Evolutionary conservation across 2,329 filamentous ascomycete genomes (phyloP), one percentile per base, ranked within the genome.

Genomic region (Ceratocystis colombiana): DNA sequence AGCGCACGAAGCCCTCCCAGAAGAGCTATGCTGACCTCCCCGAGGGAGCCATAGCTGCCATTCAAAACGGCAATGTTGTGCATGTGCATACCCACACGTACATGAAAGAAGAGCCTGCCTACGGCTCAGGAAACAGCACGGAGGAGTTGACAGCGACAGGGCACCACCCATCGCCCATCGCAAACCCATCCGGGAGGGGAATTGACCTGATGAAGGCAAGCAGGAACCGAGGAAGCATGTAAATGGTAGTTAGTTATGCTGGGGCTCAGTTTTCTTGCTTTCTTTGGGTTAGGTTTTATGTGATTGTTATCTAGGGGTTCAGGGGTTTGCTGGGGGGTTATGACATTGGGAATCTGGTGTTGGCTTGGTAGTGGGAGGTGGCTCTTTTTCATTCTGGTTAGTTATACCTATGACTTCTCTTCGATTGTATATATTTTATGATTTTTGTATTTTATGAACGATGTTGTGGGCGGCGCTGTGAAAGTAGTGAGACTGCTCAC

Each of bases 41-140:
- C 2, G 55, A 64, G 37, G 62, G 50, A 22, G 37, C 55, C 20
- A 63, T 64, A 4, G 41, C 55, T 25, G 45, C 45, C 17, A 63
- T 62, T 50, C 28, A 67, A 33, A 62, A 50, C 8, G 55, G 62
- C 33, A 66, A 62, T 37, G 61, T 66, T 7, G 66, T 67, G 15
- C 62, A 64, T 25, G 64, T 65, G 53, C 53, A 59, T n/a, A 65
- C 66, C 7, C 25, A 65, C 50, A 59, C 61, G 15, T 64, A 55
- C 37, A 65, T 61, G 28, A 64, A 67, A 25, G 62, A 67, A 28
- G 62, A 62, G 45, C 61, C 45, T 15, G 17, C 45, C 12, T 57
- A 62, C 25, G 15, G 45, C 50, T 53, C 44, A 7, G 30, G 45
- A 12, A 45, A 46, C 22, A 67, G 66, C 63, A 67, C 62, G 1